A percentile compares a stretch with the other conserved stretches of the same genome.
Evolutionary conservation across 75 land plant species (phyloP).

Genomic region (Picea sitchensis): DNA sequence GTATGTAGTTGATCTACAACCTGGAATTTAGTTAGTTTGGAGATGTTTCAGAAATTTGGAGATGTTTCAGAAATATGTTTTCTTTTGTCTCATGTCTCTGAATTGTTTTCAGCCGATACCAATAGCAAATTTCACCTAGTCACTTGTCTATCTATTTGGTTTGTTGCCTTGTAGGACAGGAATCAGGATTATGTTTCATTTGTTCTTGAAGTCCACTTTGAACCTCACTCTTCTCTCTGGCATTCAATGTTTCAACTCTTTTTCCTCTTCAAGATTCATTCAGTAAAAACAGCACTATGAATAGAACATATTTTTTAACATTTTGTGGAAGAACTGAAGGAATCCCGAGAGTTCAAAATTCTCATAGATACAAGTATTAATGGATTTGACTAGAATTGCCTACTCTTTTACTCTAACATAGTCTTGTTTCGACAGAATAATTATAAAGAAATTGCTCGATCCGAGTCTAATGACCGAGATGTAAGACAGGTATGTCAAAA

Average conservation of each 20-base stretch:
- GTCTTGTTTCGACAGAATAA: constrained; percentile 23
- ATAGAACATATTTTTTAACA: too few species aligned
- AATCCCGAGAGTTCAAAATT: not conserved
- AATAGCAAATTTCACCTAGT: not conserved
- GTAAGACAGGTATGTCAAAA: constrained; percentile 49
- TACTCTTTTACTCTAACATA: not conserved
- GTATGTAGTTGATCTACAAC: not conserved
- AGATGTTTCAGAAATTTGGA: not conserved
- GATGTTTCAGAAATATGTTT: not conserved
- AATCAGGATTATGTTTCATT: not conserved
- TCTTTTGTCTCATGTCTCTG: not conserved
- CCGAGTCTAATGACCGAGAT: constrained; percentile 24
- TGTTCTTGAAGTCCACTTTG: not conserved
- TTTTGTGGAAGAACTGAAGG: not conserved
- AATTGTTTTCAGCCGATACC: not conserved
- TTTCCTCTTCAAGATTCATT: not conserved
- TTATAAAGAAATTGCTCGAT: constrained; percentile 5
- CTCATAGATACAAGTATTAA: not conserved
- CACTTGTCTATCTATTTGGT: not conserved
- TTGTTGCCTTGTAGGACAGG: not conserved
- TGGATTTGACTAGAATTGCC: constrained; percentile 3
- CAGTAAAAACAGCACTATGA: too few species aligned
- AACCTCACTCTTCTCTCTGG: not conserved
- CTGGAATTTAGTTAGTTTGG: not conserved
- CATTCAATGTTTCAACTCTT: not conserved